Evolutionary conservation across 257 asterid genomes (phyloP).

Genomic region (Solanum rostratum): DNA sequence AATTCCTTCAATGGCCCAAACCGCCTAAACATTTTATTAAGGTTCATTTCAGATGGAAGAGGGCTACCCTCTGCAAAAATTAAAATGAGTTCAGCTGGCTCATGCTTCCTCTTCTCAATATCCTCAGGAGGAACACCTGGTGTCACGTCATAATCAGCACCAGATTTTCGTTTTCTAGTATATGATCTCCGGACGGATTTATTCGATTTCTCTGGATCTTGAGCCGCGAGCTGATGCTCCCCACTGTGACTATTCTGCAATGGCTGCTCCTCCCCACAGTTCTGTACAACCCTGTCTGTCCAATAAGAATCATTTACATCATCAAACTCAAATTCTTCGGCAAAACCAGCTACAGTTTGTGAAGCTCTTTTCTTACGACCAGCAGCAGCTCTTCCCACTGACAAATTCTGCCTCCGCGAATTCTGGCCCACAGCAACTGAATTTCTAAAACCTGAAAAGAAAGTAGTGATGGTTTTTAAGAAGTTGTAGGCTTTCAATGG

Average conservation of each 20-base stretch:
- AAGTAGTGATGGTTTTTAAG: slow-evolving; percentile 13
- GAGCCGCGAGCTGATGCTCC: slow-evolving; percentile 15
- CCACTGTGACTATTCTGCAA: slow-evolving; percentile 37
- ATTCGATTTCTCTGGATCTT: slow-evolving; percentile 24
- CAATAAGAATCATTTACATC: slow-evolving; percentile 85
- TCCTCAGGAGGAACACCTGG: slow-evolving; percentile 28
- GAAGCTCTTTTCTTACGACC: slow-evolving; percentile 49
- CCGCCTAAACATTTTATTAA: slow-evolving; percentile 80
- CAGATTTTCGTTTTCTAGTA: slow-evolving; percentile 51
- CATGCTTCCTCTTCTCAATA: slow-evolving; percentile 40
- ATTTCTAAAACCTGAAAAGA: slow-evolving; percentile 59
- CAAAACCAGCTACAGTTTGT: slow-evolving; percentile 27
- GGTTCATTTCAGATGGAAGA: slow-evolving; percentile 64
- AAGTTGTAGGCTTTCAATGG: slow-evolving; percentile 38
- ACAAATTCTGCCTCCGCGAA: not conserved
- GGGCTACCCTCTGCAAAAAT: slow-evolving; percentile 48
- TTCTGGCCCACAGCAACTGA: slow-evolving; percentile 37
- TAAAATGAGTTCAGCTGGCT: slow-evolving; percentile 81
- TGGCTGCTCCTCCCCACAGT: slow-evolving; percentile 54
- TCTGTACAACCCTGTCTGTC: slow-evolving; percentile 78
- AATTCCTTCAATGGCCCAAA: slow-evolving; percentile 87
- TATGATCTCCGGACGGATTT: slow-evolving; percentile 40
- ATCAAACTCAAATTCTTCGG: slow-evolving; percentile 85
- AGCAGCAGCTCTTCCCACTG: slow-evolving; percentile 9
- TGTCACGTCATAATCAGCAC: slow-evolving; percentile 20